Base-by-base conservation (phyloP, 371 early-diverging fungal genomes). In the Rhizopus stolonifer region DNA sequence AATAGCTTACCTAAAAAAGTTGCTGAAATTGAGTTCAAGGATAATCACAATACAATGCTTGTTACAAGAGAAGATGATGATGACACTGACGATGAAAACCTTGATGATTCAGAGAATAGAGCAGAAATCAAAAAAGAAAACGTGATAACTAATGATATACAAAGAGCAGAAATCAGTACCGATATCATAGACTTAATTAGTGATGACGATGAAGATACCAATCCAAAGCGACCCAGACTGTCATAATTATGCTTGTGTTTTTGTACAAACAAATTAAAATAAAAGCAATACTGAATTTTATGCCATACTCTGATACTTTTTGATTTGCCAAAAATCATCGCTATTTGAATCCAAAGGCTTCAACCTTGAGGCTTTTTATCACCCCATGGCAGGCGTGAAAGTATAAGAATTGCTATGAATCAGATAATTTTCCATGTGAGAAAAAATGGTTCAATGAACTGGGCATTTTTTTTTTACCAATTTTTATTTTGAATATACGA, bases 121-220 rank as follows among this genome's bases (percentile, higher is more conserved):
- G 31, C 31, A 13, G n/a, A 21, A 14, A 26, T 50, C 9, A 25
- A 40, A 1, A 36, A 56, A 9, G 24, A 17, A 24, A 43, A n/a
- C 31, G n/a, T 23, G 31, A 25, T 24, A 10, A 9, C 10, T 7
- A 40, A 42, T 2, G 24, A 39, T 21, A 7, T 29, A 6, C 24
- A 38, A 11, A 17, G 24, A 24, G 15, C 11, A 0, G 24, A 39
- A 21, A 22, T 13, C 1, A 47, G 42, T 22, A 13, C 43, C n/a
- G 40, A 66, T 40, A 61, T 74, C 2, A 74, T 74, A 29, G 67
- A 65, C 38, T 40, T 74, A 8, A 31, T 74, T 1, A 74, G 74
- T 36, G 71, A 70, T 19, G 64, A 64, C 22, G 67, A 67, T 40
- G 65, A 65, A 29, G 36, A 8, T 23, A 8, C 19, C 42, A 42